Percentiles rank a stretch among this genome's conserved stretches.
Evolutionary conservation across 805 yeast species (phyloP).

Genomic region (Schwanniomyces pseudopolymorphus): DNA sequence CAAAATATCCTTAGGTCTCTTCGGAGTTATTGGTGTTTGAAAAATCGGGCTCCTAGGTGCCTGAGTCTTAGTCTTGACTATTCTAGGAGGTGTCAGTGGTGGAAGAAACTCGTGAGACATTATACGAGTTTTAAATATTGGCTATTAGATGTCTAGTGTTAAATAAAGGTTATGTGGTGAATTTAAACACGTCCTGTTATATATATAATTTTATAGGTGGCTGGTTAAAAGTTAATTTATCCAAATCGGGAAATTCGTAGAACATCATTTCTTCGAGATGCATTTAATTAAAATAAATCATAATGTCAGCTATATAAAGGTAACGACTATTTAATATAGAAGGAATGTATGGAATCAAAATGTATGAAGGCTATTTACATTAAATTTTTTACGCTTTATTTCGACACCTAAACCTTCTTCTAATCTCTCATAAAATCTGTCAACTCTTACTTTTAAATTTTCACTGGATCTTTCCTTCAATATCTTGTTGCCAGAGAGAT

Average conservation of each 20-base stretch:
- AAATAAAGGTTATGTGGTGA: background rate
- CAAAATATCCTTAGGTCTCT: slow-evolving; percentile 4
- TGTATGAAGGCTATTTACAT: slow-evolving; percentile 26
- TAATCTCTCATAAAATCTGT: slow-evolving; percentile 22
- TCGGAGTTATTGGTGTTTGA: slow-evolving; percentile 10
- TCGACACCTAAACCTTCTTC: slow-evolving; percentile 19
- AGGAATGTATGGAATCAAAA: slow-evolving; percentile 7
- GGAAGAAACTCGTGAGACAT: slow-evolving; percentile 7
- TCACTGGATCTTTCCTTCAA: slow-evolving; percentile 9
- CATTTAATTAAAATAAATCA: background rate
- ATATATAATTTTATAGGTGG: slow-evolving; percentile 2
- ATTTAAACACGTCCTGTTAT: slow-evolving; percentile 1
- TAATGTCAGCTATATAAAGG: background rate
- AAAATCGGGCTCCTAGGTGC: slow-evolving; percentile 2
- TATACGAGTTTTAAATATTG: background rate
- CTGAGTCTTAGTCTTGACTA: background rate
- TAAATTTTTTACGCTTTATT: slow-evolving; percentile 19
- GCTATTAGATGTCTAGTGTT: background rate
- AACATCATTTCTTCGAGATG: background rate
- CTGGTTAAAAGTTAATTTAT: slow-evolving; percentile 4
- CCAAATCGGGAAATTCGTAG: slow-evolving; percentile 2
- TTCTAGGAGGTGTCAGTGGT: slow-evolving; percentile 15
- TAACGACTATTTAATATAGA: background rate
- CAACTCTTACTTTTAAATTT: slow-evolving; percentile 11
- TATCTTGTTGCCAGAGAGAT: slow-evolving; percentile 18